These are phyloP conservation scores for Wickerhamomyces tratensis DNA, from an alignment of 805 yeast genomes.

Conservation along the genomic window DNA sequence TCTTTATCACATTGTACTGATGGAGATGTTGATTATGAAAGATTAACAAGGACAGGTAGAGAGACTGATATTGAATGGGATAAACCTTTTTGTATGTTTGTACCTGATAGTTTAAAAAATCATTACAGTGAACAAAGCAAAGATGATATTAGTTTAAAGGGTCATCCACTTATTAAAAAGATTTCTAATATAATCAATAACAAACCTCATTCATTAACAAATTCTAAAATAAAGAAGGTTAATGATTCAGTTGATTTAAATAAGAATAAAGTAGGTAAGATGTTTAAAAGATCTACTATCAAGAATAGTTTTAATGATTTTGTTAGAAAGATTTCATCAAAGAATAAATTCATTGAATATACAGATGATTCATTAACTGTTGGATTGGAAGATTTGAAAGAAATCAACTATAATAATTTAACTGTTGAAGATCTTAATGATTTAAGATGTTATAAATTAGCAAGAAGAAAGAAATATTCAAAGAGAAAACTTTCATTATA, in stretches of 20 bases:
- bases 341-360: constrained; percentile 10
- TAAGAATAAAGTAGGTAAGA: too few relatives aligned
- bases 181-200: not conserved
- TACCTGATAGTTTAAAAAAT: constrained; percentile 14
- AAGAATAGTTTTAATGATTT: constrained; percentile 5
- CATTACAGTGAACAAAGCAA: too few relatives aligned
- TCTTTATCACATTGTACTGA: constrained; percentile 40
- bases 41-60: constrained; percentile 22
- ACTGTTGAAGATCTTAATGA: constrained; percentile 9
- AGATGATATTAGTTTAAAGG: not conserved
- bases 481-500: constrained; percentile 33
- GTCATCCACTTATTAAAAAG: not conserved
- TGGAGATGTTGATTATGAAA: constrained; percentile 38
- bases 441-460: constrained; percentile 44
- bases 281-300: not conserved
- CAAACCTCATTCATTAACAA: not conserved
- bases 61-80: constrained; percentile 39
- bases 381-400: constrained; percentile 8
- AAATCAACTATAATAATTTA: constrained; percentile 5
- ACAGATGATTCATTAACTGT: constrained; percentile 8
- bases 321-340: constrained; percentile 4
- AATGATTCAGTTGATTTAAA: not conserved
- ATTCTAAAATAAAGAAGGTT: not conserved
- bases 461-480: constrained; percentile 46
- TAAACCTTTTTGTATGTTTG: constrained; percentile 33